These are phyloP conservation scores for Nasturtium officinale DNA, from an alignment of 345 rosid genomes.

Conservation along the genomic window DNA sequence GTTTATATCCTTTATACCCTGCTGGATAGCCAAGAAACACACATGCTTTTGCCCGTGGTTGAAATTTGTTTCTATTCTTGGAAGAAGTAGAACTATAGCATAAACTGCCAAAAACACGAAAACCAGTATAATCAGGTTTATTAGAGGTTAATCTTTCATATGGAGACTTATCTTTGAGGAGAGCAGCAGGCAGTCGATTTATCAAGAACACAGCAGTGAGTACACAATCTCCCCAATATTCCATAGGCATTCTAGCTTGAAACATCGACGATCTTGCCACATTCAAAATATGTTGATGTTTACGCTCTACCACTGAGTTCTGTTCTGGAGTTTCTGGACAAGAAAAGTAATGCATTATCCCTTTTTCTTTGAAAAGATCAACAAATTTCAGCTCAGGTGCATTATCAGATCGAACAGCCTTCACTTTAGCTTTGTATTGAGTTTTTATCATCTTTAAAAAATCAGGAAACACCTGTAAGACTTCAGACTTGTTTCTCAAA, in stretches of 20 bases:
- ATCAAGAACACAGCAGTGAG: neutral
- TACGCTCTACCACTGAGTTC: neutral
- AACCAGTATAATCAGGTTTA: accelerated
- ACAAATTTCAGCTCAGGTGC: neutral
- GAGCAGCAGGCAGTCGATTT: accelerated
- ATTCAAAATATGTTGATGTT: neutral
- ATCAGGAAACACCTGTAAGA: neutral
- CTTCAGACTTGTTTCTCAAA: neutral
- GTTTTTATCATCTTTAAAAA: no score
- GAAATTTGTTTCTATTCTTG: no score
- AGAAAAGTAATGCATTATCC: accelerated
- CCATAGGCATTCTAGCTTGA: neutral
- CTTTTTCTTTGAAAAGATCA: accelerated
- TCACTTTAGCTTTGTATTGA: accelerated
- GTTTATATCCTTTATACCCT: no score
- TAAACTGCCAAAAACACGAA: neutral
- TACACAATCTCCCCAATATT: neutral
- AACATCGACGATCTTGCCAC: neutral
- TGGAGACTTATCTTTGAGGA: neutral
- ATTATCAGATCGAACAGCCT: neutral
- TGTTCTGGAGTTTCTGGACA: neutral
- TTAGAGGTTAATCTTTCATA: neutral
- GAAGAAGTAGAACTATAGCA: no score
- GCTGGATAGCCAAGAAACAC: no score
- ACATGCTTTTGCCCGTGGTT: no score